phyloP scores from a whole-genome alignment of 305 asterid species.

The Fraxinus platypoda region DNA sequence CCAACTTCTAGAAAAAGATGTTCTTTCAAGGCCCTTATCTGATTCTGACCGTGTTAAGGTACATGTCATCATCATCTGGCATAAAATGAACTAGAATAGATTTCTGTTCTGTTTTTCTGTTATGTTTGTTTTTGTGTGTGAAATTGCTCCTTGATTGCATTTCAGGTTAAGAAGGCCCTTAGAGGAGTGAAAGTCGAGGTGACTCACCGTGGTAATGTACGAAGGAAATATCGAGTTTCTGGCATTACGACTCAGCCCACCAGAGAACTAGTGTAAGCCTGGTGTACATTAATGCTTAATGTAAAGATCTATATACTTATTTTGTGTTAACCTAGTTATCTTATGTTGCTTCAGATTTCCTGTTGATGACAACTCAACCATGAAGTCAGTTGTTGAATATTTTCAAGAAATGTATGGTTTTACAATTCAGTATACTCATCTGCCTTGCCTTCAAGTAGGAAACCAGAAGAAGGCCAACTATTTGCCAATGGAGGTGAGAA shows the following conservation, averaged over 20 bases:
- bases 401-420: constrained; percentile 93
- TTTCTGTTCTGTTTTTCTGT: constrained; percentile 9
- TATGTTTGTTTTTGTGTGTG: neutral
- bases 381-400: constrained; percentile 95
- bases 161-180: constrained; percentile 92
- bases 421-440: constrained; percentile 84
- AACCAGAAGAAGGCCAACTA: constrained; percentile 98
- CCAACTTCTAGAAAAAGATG: constrained; percentile 88
- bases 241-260: constrained; percentile 95
- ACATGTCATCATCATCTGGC: neutral
- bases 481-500: constrained; percentile 94
- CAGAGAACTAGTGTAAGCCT: constrained; percentile 84
- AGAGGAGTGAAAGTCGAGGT: constrained; percentile 99
- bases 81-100: neutral
- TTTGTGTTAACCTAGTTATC: neutral
- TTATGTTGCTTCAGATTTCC: constrained; percentile 68
- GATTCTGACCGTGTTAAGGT: constrained; percentile 96
- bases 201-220: constrained; percentile 87
- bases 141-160: neutral
- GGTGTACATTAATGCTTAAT: neutral
- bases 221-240: constrained; percentile 91
- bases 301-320: constrained; percentile 1
- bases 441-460: constrained; percentile 99
- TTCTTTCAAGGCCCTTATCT: constrained; percentile 75
- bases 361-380: constrained; percentile 76